These are phyloP conservation scores for Kwoniella dejecticola DNA, from an alignment of 768 basidiomycete species.

Conservation along the genomic window DNA sequence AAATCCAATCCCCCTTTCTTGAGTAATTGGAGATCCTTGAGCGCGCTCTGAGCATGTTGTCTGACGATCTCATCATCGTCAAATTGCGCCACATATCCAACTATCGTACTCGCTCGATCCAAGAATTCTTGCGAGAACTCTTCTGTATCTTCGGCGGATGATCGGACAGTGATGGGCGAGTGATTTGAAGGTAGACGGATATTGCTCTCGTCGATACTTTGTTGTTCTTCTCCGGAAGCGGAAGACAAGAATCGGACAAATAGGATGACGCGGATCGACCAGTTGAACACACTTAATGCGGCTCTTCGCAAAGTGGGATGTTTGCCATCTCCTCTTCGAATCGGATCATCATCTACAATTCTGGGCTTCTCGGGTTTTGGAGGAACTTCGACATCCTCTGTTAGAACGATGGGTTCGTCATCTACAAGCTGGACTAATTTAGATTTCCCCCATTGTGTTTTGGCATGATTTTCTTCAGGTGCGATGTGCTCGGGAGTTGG, in stretches of 20 bases:
- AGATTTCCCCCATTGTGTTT: conserved; percentile 23
- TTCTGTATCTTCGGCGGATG: neutral
- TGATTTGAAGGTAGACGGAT: neutral
- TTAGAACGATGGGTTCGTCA: conserved; percentile 37
- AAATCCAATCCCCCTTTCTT: neutral
- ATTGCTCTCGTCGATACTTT: neutral
- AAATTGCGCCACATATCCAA: conserved; percentile 69
- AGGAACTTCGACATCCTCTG: too few species aligned
- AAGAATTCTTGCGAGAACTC: conserved; percentile 46
- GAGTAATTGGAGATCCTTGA: conserved; percentile 1
- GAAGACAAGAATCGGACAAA: conserved; percentile 52
- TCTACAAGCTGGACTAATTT: conserved; percentile 17
- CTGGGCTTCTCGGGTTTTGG: neutral
- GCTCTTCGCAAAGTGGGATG: conserved; percentile 80
- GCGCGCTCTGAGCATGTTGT: conserved; percentile 73
- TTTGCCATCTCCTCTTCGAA: conserved; percentile 57
- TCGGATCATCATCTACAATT: conserved; percentile 32
- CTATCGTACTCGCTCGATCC: conserved; percentile 63
- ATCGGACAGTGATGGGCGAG: neutral
- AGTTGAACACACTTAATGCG: conserved; percentile 76
- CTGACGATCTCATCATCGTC: conserved; percentile 73
- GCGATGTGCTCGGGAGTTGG: neutral
- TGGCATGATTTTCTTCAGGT: conserved; percentile 61
- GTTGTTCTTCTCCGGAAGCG: neutral
- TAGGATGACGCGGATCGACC: conserved; percentile 65